These are phyloP conservation scores for Trichoderma erinaceum DNA, from an alignment of 495 filamentous ascomycete species.

Conservation along the genomic window DNA sequence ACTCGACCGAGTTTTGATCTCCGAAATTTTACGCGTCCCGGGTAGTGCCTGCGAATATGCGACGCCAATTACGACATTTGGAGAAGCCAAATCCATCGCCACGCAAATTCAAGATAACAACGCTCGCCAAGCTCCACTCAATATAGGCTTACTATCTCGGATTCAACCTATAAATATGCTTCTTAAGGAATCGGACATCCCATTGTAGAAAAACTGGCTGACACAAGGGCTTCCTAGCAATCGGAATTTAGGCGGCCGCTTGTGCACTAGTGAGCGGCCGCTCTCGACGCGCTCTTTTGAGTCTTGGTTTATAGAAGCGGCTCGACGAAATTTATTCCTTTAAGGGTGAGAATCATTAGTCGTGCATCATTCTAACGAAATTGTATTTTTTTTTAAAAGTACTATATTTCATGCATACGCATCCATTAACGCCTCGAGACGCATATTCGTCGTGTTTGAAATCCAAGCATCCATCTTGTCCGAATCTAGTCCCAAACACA, in stretches of 20 bases:
- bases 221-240: not conserved
- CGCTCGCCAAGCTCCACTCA: not conserved
- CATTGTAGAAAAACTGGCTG: not conserved
- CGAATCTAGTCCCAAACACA: constrained; percentile 16
- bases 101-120: not conserved
- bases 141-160: not conserved
- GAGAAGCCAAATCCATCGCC: not conserved
- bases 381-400: no score
- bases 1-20: not conserved
- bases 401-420: not conserved
- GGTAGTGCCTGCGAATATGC: not conserved
- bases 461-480: constrained; percentile 16
- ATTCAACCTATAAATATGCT: not conserved
- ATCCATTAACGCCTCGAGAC: not conserved
- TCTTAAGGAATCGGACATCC: not conserved
- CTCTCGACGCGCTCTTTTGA: not conserved
- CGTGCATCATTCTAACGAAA: no score
- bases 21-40: not conserved
- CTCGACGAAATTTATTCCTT: no score
- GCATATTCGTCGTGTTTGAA: not conserved
- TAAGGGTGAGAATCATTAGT: no score
- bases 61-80: not conserved
- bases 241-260: constrained; percentile 4
- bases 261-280: constrained; percentile 1
- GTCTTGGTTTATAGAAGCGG: no score